Evolutionary conservation across 1,284 basidiomycete species (phyloP).

Genomic region (Heterobasidion irregulare): DNA sequence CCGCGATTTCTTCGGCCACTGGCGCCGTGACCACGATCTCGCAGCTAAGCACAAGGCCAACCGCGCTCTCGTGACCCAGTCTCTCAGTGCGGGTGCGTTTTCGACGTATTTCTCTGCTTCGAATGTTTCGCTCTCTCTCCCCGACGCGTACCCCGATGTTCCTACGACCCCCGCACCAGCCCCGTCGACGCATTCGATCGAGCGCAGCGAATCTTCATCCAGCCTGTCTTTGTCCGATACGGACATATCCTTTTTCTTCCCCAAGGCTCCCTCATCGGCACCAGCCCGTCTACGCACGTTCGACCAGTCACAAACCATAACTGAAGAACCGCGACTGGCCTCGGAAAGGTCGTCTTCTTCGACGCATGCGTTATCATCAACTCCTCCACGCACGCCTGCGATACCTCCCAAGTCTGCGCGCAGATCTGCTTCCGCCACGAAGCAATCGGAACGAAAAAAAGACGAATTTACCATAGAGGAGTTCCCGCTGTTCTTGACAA

Average conservation of each 20-base stretch:
- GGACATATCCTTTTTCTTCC: neutral
- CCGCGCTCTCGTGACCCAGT: conserved; percentile 13
- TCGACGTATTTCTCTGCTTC: conserved; percentile 49
- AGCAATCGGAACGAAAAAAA: neutral
- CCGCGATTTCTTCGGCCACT: conserved; percentile 70
- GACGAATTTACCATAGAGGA: conserved; percentile 10
- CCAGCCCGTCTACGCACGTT: neutral
- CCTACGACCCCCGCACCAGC: conserved; percentile 12
- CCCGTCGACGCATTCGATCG: neutral
- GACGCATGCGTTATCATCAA: neutral
- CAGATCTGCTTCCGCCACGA: neutral
- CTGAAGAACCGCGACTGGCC: neutral
- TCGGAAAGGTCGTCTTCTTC: too few species aligned
- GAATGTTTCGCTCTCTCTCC: conserved; percentile 23
- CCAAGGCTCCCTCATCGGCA: conserved; percentile 3
- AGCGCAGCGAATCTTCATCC: neutral
- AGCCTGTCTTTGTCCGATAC: conserved; percentile 3
- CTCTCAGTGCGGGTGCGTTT: conserved; percentile 26
- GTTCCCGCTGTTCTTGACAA: conserved; percentile 45
- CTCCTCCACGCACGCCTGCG: neutral
- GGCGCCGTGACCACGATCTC: conserved; percentile 62
- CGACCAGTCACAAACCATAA: neutral
- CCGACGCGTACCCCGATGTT: conserved; percentile 29
- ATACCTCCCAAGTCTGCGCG: conserved; percentile 9
- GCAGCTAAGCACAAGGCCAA: conserved; percentile 17